phyloP scores from a whole-genome alignment of 2,329 filamentous ascomycete genomes.

The Akanthomyces lecanii region DNA sequence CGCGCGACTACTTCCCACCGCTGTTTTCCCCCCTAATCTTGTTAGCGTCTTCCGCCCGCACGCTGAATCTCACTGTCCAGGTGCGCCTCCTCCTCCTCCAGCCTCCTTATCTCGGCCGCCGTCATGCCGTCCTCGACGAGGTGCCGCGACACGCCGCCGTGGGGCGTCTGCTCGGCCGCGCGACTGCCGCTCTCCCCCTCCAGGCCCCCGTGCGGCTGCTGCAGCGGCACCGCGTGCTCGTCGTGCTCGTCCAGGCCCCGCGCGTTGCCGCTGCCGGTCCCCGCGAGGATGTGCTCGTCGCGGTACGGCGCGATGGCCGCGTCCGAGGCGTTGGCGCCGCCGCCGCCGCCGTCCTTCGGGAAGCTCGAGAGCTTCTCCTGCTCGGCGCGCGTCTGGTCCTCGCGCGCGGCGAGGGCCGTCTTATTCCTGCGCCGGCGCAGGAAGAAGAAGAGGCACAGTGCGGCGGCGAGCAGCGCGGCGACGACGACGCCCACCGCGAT shows the following conservation, averaged over 20 bases:
- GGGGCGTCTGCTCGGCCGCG: conserved; percentile 21
- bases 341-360: conserved; percentile 37
- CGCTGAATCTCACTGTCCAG: conserved; percentile 54
- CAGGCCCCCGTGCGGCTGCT: not conserved
- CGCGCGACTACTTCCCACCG: not conserved
- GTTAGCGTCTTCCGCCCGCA: conserved; percentile 29
- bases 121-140: conserved; percentile 60
- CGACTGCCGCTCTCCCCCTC: conserved; percentile 17
- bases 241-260: not conserved
- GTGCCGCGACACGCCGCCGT: conserved; percentile 36
- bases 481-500: conserved; percentile 42
- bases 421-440: conserved; percentile 33
- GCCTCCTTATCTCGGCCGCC: conserved; percentile 47
- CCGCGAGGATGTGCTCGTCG: not conserved
- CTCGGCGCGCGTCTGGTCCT: conserved; percentile 4
- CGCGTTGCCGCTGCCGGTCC: not conserved
- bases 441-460: conserved; percentile 36
- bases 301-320: conserved; percentile 11
- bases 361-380: conserved; percentile 24
- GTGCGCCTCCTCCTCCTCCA: conserved; percentile 56
- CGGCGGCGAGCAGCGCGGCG: conserved; percentile 37
- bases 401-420: conserved; percentile 11
- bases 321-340: conserved; percentile 12
- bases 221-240: not conserved
- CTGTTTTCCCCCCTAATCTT: not conserved